Percentiles rank a stretch among this genome's conserved stretches.
These are phyloP conservation scores for Thalassiosira sp. DNA, from an alignment of 352 stramenopile genomes.

Conservation along the genomic window DNA sequence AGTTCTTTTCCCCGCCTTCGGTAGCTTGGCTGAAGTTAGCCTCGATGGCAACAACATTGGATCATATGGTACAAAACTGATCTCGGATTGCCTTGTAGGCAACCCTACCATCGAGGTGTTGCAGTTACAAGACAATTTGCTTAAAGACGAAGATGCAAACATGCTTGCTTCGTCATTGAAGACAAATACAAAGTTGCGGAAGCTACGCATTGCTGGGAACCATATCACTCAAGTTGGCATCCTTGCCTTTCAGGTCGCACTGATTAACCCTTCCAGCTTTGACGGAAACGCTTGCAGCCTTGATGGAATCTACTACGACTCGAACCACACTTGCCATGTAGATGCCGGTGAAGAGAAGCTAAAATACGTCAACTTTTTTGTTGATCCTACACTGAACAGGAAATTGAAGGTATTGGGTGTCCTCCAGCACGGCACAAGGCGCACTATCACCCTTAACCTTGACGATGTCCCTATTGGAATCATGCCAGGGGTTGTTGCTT, in stretches of 20 bases:
- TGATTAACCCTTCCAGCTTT: background rate
- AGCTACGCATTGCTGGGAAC: background rate
- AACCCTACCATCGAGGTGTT: conserved; percentile 1
- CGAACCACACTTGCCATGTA: conserved; percentile 6
- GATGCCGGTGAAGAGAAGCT: background rate
- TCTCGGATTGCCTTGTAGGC: background rate
- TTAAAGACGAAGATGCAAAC: conserved; percentile 1
- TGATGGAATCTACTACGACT: background rate
- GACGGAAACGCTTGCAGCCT: background rate
- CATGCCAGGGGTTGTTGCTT: conserved; percentile 5
- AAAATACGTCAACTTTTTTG: background rate
- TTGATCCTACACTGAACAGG: background rate
- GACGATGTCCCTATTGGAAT: background rate
- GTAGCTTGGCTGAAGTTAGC: background rate
- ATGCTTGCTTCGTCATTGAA: background rate
- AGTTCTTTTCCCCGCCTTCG: background rate
- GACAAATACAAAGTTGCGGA: conserved; percentile 1
- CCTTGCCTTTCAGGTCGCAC: background rate
- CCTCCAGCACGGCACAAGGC: background rate
- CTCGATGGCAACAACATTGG: conserved; percentile 7
- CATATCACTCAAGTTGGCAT: background rate
- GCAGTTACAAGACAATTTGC: background rate
- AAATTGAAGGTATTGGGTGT: background rate
- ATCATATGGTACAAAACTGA: background rate
- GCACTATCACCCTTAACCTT: background rate